Conservation (phyloP, 352 stramenopile genomes). For the Phytopythium helicoides region DNA sequence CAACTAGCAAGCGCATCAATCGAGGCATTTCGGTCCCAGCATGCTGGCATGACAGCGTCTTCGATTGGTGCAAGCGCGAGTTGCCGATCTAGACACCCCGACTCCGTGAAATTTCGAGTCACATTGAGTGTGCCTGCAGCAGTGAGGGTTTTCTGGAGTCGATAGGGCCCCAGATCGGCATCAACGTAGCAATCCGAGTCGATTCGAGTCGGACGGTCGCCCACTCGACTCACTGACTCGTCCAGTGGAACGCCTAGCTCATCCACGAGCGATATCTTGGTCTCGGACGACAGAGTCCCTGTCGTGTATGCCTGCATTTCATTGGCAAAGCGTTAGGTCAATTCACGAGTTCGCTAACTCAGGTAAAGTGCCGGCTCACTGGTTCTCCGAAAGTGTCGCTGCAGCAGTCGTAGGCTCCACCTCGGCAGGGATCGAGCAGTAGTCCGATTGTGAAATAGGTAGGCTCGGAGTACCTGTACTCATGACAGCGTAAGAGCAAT, state of each 20-base stretch:
- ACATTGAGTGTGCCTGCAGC: slow-evolving; percentile 28
- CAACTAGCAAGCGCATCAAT: slow-evolving; percentile 65
- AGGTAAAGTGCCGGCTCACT: too few relatives aligned
- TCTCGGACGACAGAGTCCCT: slow-evolving; percentile 23
- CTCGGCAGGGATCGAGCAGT: slow-evolving; percentile 77
- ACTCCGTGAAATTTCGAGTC: slow-evolving; percentile 51
- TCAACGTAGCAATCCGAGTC: slow-evolving; percentile 78
- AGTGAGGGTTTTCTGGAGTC: slow-evolving; percentile 55
- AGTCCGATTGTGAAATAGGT: slow-evolving; percentile 77
- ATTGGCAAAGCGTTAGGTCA: too few relatives aligned
- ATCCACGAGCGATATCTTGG: slow-evolving; percentile 70
- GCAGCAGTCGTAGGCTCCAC: slow-evolving; percentile 61
- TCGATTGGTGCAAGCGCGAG: slow-evolving; percentile 44
- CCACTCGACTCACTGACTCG: slow-evolving; percentile 56
- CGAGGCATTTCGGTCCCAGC: slow-evolving; percentile 83
- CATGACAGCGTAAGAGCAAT: not conserved
- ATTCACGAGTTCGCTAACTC: too few relatives aligned
- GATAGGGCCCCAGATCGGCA: slow-evolving; percentile 37
- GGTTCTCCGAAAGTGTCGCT: slow-evolving; percentile 78
- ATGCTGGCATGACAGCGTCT: slow-evolving; percentile 57
- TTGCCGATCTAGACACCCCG: slow-evolving; percentile 51
- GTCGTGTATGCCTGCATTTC: slow-evolving; percentile 60
- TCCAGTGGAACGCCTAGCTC: slow-evolving; percentile 58
- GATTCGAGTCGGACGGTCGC: slow-evolving; percentile 65
- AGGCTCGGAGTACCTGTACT: slow-evolving; percentile 37